Evolutionary conservation across 768 basidiomycete species (phyloP).

Genomic region (Phylloporus sp.): DNA sequence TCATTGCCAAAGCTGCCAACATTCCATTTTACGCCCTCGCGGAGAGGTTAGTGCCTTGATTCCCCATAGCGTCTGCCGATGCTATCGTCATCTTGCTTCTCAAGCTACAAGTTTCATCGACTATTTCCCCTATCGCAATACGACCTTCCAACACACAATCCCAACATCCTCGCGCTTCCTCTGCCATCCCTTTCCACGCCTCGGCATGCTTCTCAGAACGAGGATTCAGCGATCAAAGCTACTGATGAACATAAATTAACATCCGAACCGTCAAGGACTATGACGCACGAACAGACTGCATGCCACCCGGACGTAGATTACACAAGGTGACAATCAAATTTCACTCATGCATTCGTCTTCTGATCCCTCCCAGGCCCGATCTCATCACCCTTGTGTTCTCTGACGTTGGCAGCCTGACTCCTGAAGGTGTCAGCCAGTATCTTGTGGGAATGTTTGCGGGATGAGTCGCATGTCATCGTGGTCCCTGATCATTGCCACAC

Average conservation of each 20-base stretch:
- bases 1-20: slow-evolving; percentile 89
- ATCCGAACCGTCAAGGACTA: slow-evolving; percentile 27
- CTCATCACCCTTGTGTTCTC: slow-evolving; percentile 91
- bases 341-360: slow-evolving; percentile 10
- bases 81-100: slow-evolving; percentile 20
- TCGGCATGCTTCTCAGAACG: slow-evolving; percentile 1
- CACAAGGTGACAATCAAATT: slow-evolving; percentile 59
- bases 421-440: slow-evolving; percentile 92
- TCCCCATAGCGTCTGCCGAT: slow-evolving; percentile 18
- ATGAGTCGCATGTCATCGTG: slow-evolving; percentile 29
- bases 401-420: slow-evolving; percentile 89
- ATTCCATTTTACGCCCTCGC: slow-evolving; percentile 96
- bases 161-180: slow-evolving; percentile 69
- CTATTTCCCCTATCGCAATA: slow-evolving; percentile 91
- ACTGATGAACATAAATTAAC: slow-evolving; percentile 2
- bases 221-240: slow-evolving; percentile 1
- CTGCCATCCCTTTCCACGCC: slow-evolving; percentile 24
- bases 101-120: slow-evolving; percentile 95
- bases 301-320: slow-evolving; percentile 90
- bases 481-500: slow-evolving; percentile 1
- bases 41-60: slow-evolving; percentile 57
- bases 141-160: slow-evolving; percentile 79
- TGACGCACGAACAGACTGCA: slow-evolving; percentile 79
- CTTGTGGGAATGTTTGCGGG: slow-evolving; percentile 92
- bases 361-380: slow-evolving; percentile 61